Evolutionary conservation across 2,329 filamentous ascomycete species (phyloP).

Genomic region (Nemania diffusa): DNA sequence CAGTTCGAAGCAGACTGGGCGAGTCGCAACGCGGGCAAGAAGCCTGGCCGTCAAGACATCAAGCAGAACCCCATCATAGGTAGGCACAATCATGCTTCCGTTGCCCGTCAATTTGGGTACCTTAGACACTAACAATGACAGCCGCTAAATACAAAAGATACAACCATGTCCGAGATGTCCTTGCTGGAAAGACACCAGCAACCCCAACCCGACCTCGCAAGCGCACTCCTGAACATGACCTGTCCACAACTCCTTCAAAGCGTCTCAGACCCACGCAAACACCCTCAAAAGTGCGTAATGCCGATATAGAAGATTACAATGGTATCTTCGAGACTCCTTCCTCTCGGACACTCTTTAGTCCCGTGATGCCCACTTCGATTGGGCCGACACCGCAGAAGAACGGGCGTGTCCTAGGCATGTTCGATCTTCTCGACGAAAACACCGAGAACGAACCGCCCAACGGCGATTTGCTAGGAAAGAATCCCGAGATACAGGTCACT

Average conservation of each 20-base stretch:
- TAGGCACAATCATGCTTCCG: constrained; percentile 51
- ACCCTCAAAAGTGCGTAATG: constrained; percentile 55
- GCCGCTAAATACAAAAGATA: constrained; percentile 82
- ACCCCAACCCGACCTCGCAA: constrained; percentile 54
- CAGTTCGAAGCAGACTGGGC: constrained; percentile 78
- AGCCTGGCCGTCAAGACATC: constrained; percentile 79
- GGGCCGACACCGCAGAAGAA: constrained; percentile 85
- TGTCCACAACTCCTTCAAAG: constrained; percentile 63
- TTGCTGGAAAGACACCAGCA: constrained; percentile 63
- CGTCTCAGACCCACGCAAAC: constrained; percentile 59
- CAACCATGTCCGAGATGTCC: constrained; percentile 70
- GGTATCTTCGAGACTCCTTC: constrained; percentile 65
- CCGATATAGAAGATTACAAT: constrained; percentile 47
- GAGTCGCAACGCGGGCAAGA: constrained; percentile 69
- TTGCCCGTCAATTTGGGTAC: not conserved
- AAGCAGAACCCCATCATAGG: constrained; percentile 77
- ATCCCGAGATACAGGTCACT: constrained; percentile 52
- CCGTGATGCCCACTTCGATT: constrained; percentile 68
- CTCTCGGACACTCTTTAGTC: constrained; percentile 69
- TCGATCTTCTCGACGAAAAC: constrained; percentile 72
- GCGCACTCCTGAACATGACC: constrained; percentile 53
- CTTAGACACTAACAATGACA: constrained; percentile 47
- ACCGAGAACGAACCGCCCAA: constrained; percentile 62
- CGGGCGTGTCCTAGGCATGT: constrained; percentile 79
- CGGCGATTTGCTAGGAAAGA: constrained; percentile 53